Evolutionary conservation across 2,329 filamentous ascomycete genomes (phyloP).

Genomic region (Phoma sp.): DNA sequence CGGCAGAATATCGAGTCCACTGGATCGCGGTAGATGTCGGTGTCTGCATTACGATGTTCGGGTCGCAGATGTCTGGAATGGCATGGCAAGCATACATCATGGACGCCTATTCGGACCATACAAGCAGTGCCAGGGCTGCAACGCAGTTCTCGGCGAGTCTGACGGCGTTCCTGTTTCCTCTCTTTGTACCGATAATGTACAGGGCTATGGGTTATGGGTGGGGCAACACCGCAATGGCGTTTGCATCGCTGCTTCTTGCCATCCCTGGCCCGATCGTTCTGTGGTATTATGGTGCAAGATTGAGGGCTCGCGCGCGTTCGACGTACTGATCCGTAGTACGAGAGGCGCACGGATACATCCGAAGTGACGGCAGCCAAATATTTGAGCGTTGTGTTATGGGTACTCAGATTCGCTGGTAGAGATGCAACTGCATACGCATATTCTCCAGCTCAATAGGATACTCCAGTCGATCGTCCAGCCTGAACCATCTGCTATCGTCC

Average conservation of each 20-base stretch:
- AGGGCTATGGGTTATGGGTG: slow-evolving; percentile 47
- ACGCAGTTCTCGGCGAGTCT: slow-evolving; percentile 30
- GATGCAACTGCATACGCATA: slow-evolving; percentile 92
- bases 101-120: slow-evolving; percentile 59
- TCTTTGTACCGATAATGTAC: slow-evolving; percentile 48
- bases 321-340: slow-evolving; percentile 2
- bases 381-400: neutral
- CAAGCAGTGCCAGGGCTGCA: slow-evolving; percentile 28
- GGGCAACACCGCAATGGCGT: slow-evolving; percentile 41
- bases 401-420: slow-evolving; percentile 62
- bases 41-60: slow-evolving; percentile 52
- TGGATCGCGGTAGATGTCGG: slow-evolving; percentile 56
- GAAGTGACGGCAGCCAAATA: neutral
- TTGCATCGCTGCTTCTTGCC: slow-evolving; percentile 30
- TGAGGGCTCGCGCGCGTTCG: slow-evolving; percentile 17
- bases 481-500: slow-evolving; percentile 85
- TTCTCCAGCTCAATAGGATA: slow-evolving; percentile 91
- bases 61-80: slow-evolving; percentile 43
- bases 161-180: slow-evolving; percentile 41
- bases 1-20: slow-evolving; percentile 27
- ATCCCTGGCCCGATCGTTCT: slow-evolving; percentile 52
- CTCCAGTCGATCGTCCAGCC: slow-evolving; percentile 65
- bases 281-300: slow-evolving; percentile 53
- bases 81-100: slow-evolving; percentile 65
- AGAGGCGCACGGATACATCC: neutral